phyloP scores from a whole-genome alignment of 306 rosid genomes.

The Elaeagnus macrophylla region DNA sequence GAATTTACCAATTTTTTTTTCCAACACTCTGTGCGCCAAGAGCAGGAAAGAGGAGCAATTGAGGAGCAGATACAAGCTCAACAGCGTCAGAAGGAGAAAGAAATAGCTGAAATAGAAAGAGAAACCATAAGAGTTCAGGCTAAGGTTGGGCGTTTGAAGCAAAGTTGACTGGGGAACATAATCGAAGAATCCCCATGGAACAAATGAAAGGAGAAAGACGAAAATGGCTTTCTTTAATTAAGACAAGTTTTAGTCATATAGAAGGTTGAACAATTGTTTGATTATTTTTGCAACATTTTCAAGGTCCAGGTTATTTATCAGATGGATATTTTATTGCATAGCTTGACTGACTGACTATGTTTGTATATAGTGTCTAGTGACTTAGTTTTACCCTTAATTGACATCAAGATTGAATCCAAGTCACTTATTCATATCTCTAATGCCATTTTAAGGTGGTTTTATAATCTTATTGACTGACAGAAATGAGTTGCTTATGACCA shows the following conservation, averaged over 20 bases:
- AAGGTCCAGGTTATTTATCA: no score
- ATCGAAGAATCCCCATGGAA: constrained; percentile 77
- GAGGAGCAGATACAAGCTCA: constrained; percentile 92
- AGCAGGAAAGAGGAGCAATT: constrained; percentile 70
- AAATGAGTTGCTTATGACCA: constrained; percentile 77
- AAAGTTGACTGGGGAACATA: constrained; percentile 78
- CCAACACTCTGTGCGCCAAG: constrained; percentile 68
- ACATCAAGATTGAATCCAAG: background rate
- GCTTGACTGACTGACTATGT: no score
- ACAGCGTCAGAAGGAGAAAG: constrained; percentile 78
- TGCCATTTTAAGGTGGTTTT: constrained; percentile 72
- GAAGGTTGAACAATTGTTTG: constrained; percentile 52
- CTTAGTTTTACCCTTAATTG: no score
- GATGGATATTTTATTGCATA: no score
- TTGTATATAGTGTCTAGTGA: no score
- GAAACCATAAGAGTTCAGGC: constrained; percentile 89
- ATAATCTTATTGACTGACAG: constrained; percentile 77
- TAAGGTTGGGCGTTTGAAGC: constrained; percentile 79
- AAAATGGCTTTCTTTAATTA: constrained; percentile 97
- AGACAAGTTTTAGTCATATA: constrained; percentile 81
- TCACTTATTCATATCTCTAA: constrained; percentile 15
- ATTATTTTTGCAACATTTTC: background rate
- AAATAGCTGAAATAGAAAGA: constrained; percentile 84
- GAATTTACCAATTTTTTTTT: no score
- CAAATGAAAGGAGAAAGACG: constrained; percentile 81